These are phyloP conservation scores for Echinochloa phyllopogon DNA, from an alignment of 176 grass and related monocot genomes.

Conservation along the genomic window DNA sequence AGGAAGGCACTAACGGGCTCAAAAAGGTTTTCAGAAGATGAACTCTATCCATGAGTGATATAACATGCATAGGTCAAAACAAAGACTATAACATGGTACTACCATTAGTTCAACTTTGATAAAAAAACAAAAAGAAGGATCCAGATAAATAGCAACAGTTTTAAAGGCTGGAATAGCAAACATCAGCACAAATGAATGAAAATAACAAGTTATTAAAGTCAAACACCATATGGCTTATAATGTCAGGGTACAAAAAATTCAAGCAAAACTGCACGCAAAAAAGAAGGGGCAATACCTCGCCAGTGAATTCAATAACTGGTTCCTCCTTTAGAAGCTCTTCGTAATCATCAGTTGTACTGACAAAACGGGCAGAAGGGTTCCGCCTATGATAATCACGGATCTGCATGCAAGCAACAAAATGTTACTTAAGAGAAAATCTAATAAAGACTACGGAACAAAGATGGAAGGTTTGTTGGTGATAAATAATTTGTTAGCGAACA, in stretches of 20 bases:
- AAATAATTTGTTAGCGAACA: not conserved
- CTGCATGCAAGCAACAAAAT: slow-evolving; percentile 52
- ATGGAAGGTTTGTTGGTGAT: not conserved
- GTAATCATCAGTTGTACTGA: slow-evolving; percentile 72
- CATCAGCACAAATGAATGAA: not conserved
- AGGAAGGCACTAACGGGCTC: slow-evolving; percentile 14
- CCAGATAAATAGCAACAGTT: not conserved
- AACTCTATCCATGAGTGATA: slow-evolving; percentile 6
- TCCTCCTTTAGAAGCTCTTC: slow-evolving; percentile 96
- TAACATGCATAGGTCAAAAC: not conserved
- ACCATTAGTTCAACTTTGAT: not conserved
- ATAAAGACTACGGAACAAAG: not conserved
- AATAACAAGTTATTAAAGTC: slow-evolving; percentile 1
- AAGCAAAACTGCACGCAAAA: not conserved
- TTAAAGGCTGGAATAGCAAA: not conserved
- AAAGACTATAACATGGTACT: not conserved
- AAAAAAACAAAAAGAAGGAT: not conserved
- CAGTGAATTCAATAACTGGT: slow-evolving; percentile 83
- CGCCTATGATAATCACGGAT: slow-evolving; percentile 90
- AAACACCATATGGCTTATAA: not conserved
- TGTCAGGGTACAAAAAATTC: not conserved
- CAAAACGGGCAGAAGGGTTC: slow-evolving; percentile 73
- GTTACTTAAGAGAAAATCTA: slow-evolving; percentile 6
- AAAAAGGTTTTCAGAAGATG: not conserved
- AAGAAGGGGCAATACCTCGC: slow-evolving; percentile 66